Conservation (phyloP, 495 filamentous ascomycete genomes). For the Cladorrhinum samala region DNA sequence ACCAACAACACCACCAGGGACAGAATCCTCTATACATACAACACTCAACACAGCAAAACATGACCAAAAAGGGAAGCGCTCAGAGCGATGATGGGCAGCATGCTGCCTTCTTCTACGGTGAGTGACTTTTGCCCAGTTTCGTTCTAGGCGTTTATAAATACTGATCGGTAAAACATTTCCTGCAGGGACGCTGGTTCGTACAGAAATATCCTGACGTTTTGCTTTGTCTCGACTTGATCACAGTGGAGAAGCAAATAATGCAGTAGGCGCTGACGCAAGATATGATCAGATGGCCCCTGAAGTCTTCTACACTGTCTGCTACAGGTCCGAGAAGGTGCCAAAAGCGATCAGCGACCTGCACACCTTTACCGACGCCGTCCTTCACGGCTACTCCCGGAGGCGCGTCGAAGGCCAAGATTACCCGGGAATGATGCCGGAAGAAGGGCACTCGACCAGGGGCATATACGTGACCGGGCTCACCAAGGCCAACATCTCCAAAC, state of each 20-base stretch:
- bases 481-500: constrained; percentile 62
- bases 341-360: constrained; percentile 39
- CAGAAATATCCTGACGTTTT: too few species aligned
- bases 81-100: constrained; percentile 27
- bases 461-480: constrained; percentile 75
- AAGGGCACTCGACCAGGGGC: constrained; percentile 62
- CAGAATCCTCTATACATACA: background rate
- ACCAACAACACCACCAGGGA: background rate
- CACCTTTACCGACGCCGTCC: constrained; percentile 64
- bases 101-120: constrained; percentile 63
- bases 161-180: too few species aligned
- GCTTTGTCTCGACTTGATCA: too few species aligned
- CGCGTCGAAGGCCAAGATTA: constrained; percentile 59
- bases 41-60: background rate
- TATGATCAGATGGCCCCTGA: constrained; percentile 77
- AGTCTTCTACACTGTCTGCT: constrained; percentile 77
- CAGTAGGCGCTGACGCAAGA: too few species aligned
- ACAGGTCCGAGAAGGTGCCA: constrained; percentile 40
- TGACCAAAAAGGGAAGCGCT: background rate
- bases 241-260: too few species aligned
- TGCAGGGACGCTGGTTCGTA: too few species aligned
- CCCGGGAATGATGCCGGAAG: constrained; percentile 65
- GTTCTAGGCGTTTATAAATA: too few species aligned
- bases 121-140: too few species aligned
- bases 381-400: constrained; percentile 65